Evolutionary conservation across 1,284 basidiomycete genomes (phyloP), one percentile per base, ranked within the genome.

Genomic region (Sporisorium sorghi): DNA sequence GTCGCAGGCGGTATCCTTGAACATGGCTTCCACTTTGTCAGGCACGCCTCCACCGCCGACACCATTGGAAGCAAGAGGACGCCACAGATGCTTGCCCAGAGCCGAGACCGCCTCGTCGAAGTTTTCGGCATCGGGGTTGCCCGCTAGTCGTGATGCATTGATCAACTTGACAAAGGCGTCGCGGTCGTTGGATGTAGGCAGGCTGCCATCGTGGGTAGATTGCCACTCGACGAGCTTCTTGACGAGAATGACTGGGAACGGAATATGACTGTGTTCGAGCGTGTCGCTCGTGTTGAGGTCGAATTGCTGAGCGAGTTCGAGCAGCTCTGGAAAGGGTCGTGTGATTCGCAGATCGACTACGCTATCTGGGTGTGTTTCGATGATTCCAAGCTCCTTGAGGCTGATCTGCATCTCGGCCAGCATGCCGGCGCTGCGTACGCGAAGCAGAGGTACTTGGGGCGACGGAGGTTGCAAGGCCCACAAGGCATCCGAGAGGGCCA

Each of bases 341-440:
- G 94, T 92, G 67, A 99, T 90, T 37, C 94, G 90, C 0, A 99
- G 87, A 9, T 82, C 80, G 21, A 79, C 73, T 8, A 80, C 65
- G 39, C 88, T 90, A 75, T 97, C 93, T 0, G 93, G 91, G 85
- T 99, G 97, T 17, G 92, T 93, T 82, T 98, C 94, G 78, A 97
- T 90, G 79, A 99, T 76, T 23, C 79, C 78, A 3, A 76, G 60
- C 63, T 84, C 83, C 49, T 74, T 80, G 44, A 81, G 44, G 58
- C 76, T 73, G 48, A 82, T 57, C 11, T 67, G 60, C 54, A 82
- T 64, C 46, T 76, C 65, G 19, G 79, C 83, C 17, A 81, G 59
- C 66, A 84, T 73, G 5, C 83, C 83, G 10, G 77, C 69, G 26
- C 68, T 76, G 9, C 71, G 54, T 0, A 78, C 73, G 15, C 63